These are phyloP conservation scores for Sclerotinia borealis DNA, from an alignment of 2,329 filamentous ascomycete genomes.

Conservation along the genomic window DNA sequence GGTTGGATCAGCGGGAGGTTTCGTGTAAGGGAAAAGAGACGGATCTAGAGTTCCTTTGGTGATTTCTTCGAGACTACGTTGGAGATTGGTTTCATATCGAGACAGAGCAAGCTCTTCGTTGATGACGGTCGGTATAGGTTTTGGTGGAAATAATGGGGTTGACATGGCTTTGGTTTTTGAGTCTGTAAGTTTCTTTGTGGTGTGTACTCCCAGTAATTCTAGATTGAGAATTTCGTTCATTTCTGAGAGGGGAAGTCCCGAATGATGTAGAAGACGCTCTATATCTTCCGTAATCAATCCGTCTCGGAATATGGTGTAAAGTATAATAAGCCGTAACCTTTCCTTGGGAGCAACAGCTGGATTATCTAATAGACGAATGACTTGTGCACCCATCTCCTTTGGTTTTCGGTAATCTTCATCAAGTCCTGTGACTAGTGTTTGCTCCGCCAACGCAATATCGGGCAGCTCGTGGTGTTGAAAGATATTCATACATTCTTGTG, in stretches of 20 bases:
- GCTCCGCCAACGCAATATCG: constrained; percentile 83
- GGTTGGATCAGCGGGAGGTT: constrained; percentile 59
- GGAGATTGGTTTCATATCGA: constrained; percentile 75
- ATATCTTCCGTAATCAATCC: constrained; percentile 81
- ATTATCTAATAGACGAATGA: constrained; percentile 85
- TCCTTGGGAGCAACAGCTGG: constrained; percentile 66
- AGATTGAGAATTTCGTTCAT: constrained; percentile 70
- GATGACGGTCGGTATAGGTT: constrained; percentile 47
- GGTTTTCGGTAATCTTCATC: constrained; percentile 91
- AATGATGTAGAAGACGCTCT: constrained; percentile 75
- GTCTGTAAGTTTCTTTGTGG: constrained; percentile 71
- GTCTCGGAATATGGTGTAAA: constrained; percentile 81
- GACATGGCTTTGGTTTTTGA: constrained; percentile 50
- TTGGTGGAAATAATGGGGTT: constrained; percentile 65
- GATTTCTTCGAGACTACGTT: constrained; percentile 74
- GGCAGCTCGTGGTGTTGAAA: constrained; percentile 81
- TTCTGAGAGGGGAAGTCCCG: constrained; percentile 68
- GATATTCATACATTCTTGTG: constrained; percentile 91
- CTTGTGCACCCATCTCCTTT: constrained; percentile 79
- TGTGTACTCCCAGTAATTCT: constrained; percentile 71
- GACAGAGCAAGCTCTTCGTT: constrained; percentile 80
- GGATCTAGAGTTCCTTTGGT: constrained; percentile 62
- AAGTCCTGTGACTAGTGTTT: constrained; percentile 83
- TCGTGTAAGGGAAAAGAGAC: constrained; percentile 63
- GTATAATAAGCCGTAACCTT: constrained; percentile 74